phyloP scores from a whole-genome alignment of 352 stramenopile species.

The Pythium oligandrum region DNA sequence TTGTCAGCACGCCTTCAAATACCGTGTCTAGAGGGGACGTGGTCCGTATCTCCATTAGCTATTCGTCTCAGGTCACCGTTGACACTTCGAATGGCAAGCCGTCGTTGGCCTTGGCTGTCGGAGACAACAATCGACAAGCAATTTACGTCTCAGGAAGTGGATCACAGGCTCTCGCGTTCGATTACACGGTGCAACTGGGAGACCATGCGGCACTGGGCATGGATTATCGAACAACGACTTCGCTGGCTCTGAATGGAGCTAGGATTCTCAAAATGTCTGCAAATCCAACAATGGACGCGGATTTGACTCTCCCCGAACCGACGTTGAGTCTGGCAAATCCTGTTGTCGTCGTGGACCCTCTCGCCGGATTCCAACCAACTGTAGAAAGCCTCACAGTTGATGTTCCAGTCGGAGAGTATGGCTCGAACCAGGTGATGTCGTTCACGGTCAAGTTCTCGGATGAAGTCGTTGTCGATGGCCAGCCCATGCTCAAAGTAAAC shows the following conservation, averaged over 20 bases:
- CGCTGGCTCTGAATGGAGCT: constrained; percentile 59
- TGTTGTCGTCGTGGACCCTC: constrained; percentile 45
- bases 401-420: constrained; percentile 46
- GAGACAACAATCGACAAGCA: constrained; percentile 57
- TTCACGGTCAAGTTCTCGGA: constrained; percentile 70
- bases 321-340: constrained; percentile 31
- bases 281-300: constrained; percentile 46
- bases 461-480: constrained; percentile 55
- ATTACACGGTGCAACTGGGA: constrained; percentile 58
- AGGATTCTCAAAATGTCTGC: constrained; percentile 50
- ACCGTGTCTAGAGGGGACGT: constrained; percentile 38
- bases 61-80: constrained; percentile 51
- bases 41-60: constrained; percentile 61
- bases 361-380: constrained; percentile 33
- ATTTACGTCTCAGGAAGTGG: constrained; percentile 50
- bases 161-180: constrained; percentile 50
- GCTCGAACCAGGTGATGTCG: constrained; percentile 66
- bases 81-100: constrained; percentile 47
- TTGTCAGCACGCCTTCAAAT: constrained; percentile 25
- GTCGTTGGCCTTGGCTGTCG: constrained; percentile 49
- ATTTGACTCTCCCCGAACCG: constrained; percentile 44
- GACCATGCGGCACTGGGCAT: constrained; percentile 40
- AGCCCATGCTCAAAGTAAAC: constrained; percentile 54
- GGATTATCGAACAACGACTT: constrained; percentile 44
- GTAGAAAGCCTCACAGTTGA: constrained; percentile 43